Evolutionary conservation across 208 protist species (phyloP).

Genomic region (Trypanosoma rangeli): DNA sequence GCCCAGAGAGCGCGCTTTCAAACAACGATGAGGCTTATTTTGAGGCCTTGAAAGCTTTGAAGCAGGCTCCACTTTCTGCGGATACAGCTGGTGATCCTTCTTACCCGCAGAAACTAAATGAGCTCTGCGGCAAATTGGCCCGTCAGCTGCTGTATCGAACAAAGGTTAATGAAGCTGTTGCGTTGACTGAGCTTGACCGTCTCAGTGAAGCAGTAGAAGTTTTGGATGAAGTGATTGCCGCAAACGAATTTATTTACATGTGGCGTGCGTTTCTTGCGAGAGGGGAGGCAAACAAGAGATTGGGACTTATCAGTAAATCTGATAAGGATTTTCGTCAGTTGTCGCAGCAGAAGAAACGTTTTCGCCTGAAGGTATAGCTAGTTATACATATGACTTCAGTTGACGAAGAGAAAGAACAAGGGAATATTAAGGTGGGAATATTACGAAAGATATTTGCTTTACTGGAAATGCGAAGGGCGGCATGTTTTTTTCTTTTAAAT

Average conservation of each 20-base stretch:
- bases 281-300: conserved; percentile 69
- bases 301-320: conserved; percentile 76
- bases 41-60: conserved; percentile 49
- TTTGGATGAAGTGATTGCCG: conserved; percentile 65
- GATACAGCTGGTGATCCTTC: conserved; percentile 50
- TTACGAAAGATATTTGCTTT: neutral
- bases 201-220: conserved; percentile 68
- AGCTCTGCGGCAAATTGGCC: conserved; percentile 49
- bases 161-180: conserved; percentile 67
- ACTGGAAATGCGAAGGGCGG: neutral
- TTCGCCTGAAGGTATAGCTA: conserved; percentile 44
- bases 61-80: conserved; percentile 42
- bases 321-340: conserved; percentile 84
- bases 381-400: conserved; percentile 5
- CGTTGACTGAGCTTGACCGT: conserved; percentile 67
- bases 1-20: conserved; percentile 57
- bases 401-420: neutral
- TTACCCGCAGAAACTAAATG: conserved; percentile 49
- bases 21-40: conserved; percentile 56
- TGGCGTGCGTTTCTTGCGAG: conserved; percentile 83
- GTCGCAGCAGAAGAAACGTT: conserved; percentile 59
- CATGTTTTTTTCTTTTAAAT: neutral
- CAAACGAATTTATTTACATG: conserved; percentile 89
- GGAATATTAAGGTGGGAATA: neutral
- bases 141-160: conserved; percentile 78